phyloP scores from a whole-genome alignment of 1,284 basidiomycete species.

The Exobasidium cylindrosporum region DNA sequence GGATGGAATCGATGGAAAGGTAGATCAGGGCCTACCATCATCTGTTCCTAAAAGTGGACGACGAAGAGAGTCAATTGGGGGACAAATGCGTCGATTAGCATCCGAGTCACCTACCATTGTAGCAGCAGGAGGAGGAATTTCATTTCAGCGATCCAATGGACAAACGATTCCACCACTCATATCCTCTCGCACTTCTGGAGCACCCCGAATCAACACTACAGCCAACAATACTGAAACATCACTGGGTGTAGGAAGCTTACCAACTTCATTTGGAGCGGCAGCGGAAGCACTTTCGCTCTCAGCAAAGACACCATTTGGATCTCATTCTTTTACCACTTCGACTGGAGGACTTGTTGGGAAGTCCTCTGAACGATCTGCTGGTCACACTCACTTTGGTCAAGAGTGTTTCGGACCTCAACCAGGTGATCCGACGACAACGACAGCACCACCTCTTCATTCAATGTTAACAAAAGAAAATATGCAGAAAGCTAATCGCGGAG shows the following conservation, averaged over 20 bases:
- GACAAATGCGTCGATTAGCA: conserved; percentile 36
- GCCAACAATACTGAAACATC: conserved; percentile 12
- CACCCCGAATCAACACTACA: conserved; percentile 21
- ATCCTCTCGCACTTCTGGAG: conserved; percentile 14
- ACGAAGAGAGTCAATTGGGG: conserved; percentile 39
- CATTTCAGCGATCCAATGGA: conserved; percentile 28
- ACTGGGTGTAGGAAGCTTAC: conserved; percentile 15
- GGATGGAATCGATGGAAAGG: not conserved
- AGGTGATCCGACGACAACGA: conserved; percentile 29
- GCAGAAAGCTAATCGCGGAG: conserved; percentile 50
- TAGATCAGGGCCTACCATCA: conserved; percentile 20
- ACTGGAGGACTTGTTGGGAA: not conserved
- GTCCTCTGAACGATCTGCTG: conserved; percentile 21
- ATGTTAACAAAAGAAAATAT: conserved; percentile 48
- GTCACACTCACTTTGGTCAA: conserved; percentile 44
- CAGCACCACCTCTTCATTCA: conserved; percentile 51
- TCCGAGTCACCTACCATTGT: conserved; percentile 33
- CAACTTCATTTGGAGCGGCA: conserved; percentile 50
- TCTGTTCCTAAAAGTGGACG: conserved; percentile 36
- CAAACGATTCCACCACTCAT: conserved; percentile 25
- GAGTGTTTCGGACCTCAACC: conserved; percentile 44
- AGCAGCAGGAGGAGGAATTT: conserved; percentile 33
- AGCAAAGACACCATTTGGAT: conserved; percentile 2
- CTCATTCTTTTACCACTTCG: not conserved
- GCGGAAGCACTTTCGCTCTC: conserved; percentile 41